A percentile compares a stretch with the other conserved stretches of the same genome.
phyloP scores from a whole-genome alignment of 176 grass and related monocot species.

The Musa beccarii region DNA sequence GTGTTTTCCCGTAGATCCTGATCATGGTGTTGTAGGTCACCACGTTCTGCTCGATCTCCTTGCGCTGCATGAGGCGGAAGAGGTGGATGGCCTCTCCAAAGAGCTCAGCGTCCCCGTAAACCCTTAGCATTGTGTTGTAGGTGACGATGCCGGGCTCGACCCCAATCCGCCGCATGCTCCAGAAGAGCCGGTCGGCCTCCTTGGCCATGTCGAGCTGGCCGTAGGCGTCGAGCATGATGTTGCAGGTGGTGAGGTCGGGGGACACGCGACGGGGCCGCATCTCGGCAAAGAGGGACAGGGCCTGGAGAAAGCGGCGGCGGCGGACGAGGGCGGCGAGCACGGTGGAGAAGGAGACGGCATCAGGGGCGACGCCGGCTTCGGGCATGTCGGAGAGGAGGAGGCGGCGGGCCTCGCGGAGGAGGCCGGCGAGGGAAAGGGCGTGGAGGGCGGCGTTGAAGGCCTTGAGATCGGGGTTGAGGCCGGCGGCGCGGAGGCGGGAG shows the following conservation, averaged over 20 bases:
- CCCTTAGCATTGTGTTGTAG: slow-evolving; percentile 94
- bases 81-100: slow-evolving; percentile 89
- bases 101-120: slow-evolving; percentile 82
- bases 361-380: slow-evolving; percentile 40
- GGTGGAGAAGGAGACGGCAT: slow-evolving; percentile 70
- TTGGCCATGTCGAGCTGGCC: slow-evolving; percentile 76
- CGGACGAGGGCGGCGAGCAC: slow-evolving; percentile 68
- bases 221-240: slow-evolving; percentile 81
- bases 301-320: slow-evolving; percentile 49
- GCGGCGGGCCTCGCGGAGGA: slow-evolving; percentile 52
- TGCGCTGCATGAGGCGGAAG: slow-evolving; percentile 62
- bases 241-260: slow-evolving; percentile 74
- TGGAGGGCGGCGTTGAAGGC: slow-evolving; percentile 78
- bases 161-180: slow-evolving; percentile 65
- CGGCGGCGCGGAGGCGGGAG: slow-evolving; percentile 48
- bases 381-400: slow-evolving; percentile 69
- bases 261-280: slow-evolving; percentile 51
- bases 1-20: slow-evolving; percentile 74
- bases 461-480: slow-evolving; percentile 58
- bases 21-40: slow-evolving; percentile 98
- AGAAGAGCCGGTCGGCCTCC: slow-evolving; percentile 85
- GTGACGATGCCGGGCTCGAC: slow-evolving; percentile 62
- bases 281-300: slow-evolving; percentile 82
- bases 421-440: slow-evolving; percentile 46
- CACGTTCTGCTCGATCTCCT: slow-evolving; percentile 53